These are phyloP conservation scores for Phoma sp. DNA, from an alignment of 2,329 filamentous ascomycete species.

Conservation along the genomic window DNA sequence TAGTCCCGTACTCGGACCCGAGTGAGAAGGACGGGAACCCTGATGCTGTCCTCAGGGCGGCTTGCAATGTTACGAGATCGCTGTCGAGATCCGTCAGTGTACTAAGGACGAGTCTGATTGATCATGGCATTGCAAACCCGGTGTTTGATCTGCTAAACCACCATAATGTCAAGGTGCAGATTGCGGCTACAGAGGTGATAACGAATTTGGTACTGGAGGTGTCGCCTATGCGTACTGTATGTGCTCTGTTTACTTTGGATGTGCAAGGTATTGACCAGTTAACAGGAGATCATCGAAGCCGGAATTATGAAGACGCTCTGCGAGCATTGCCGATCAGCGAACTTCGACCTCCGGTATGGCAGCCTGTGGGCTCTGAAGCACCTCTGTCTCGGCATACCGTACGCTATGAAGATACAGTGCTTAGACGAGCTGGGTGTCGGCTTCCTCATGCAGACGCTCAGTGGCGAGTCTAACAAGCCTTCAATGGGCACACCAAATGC, in stretches of 20 bases:
- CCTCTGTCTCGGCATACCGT: constrained; percentile 75
- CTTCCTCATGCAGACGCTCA: constrained; percentile 83
- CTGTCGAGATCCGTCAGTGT: constrained; percentile 85
- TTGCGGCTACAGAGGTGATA: constrained; percentile 83
- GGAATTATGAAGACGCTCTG: constrained; percentile 81
- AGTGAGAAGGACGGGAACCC: constrained; percentile 75
- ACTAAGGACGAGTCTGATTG: constrained; percentile 84
- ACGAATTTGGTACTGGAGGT: constrained; percentile 88
- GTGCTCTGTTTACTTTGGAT: constrained; percentile 39
- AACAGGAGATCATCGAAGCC: constrained; percentile 70
- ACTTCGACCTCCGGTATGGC: constrained; percentile 80
- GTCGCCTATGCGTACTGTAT: constrained; percentile 87
- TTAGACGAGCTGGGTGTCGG: constrained; percentile 78
- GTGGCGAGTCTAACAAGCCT: constrained; percentile 59
- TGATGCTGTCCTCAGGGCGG: constrained; percentile 78
- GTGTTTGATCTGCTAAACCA: constrained; percentile 79
- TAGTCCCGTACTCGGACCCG: constrained; percentile 66
- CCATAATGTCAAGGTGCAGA: constrained; percentile 77
- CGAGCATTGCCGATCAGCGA: constrained; percentile 81
- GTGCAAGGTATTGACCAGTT: constrained; percentile 17
- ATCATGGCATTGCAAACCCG: constrained; percentile 80
- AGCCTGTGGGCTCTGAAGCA: constrained; percentile 96
- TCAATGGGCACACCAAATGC: constrained; percentile 65
- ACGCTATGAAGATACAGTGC: constrained; percentile 77
- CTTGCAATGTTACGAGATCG: constrained; percentile 81